Evolutionary conservation across 352 stramenopile genomes (phyloP), one percentile per base, ranked within the genome.

Genomic region (Thalassiosira exigua): DNA sequence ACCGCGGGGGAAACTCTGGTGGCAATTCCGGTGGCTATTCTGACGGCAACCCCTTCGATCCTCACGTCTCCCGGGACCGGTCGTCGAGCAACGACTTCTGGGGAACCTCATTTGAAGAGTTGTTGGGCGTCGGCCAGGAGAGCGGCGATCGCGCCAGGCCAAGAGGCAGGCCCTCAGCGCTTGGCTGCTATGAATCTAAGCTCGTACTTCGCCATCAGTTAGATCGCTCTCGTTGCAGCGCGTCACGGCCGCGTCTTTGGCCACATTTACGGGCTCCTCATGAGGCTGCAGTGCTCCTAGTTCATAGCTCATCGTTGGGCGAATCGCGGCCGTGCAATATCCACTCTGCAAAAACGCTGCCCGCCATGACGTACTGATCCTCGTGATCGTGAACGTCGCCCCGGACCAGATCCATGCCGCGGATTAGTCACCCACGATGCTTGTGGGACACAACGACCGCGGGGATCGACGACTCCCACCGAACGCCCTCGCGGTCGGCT

Each of bases 61-160:
- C 30, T 9, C 59, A 68, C 51, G 51, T 56, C 27, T 72, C 19
- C 32, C 58, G 36, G 17, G 52, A 57, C 17, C 69, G 69, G 46
- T 73, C 79, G 39, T 68, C 69, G 22, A 69, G 75, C 41, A 84
- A 73, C 61, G 80, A 84, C 41, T 84, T 84, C 17, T 68, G 75
- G 62, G 80, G n/a, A n/a, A n/a, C n/a, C n/a, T n/a, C n/a, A n/a
- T n/a, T n/a, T n/a, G n/a, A n/a, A n/a, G n/a, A n/a, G n/a, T n/a
- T n/a, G n/a, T n/a, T n/a, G n/a, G n/a, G n/a, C n/a, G n/a, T n/a
- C n/a, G n/a, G n/a, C n/a, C n/a, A n/a, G n/a, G n/a, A n/a, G n/a
- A n/a, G n/a, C n/a, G n/a, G n/a, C n/a, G n/a, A n/a, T n/a, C n/a
- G n/a, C n/a, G n/a, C n/a, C n/a, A n/a, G n/a, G n/a, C n/a, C n/a